Evolutionary conservation across 805 yeast species (phyloP).

Genomic region (Candida schatavii): DNA sequence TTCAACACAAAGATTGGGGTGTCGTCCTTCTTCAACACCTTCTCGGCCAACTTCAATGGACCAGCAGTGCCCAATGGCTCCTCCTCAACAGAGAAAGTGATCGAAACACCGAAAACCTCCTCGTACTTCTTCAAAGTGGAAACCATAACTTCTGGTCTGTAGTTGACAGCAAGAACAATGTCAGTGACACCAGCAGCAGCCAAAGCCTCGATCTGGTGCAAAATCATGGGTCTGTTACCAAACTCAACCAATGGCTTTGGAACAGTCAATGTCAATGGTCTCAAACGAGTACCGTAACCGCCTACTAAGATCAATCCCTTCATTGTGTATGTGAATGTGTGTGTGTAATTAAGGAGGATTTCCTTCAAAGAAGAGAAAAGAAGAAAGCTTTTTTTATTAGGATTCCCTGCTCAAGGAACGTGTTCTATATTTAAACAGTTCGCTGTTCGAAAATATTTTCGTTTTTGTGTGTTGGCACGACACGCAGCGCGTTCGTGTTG

Average conservation of each 20-base stretch:
- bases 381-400: neutral
- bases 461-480: neutral
- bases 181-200: slow-evolving; percentile 99
- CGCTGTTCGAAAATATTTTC: neutral
- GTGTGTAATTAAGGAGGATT: slow-evolving; percentile 1
- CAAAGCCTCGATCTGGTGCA: slow-evolving; percentile 97
- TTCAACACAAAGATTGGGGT: slow-evolving; percentile 96
- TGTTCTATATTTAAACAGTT: neutral
- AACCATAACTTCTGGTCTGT: slow-evolving; percentile 99
- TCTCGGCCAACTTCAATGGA: slow-evolving; percentile 95
- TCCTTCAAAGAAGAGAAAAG: slow-evolving; percentile 8
- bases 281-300: slow-evolving; percentile 99
- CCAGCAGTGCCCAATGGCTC: slow-evolving; percentile 99
- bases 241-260: slow-evolving; percentile 98
- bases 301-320: slow-evolving; percentile 98
- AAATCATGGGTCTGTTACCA: slow-evolving; percentile 98
- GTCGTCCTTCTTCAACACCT: slow-evolving; percentile 88
- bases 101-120: slow-evolving; percentile 87
- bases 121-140: slow-evolving; percentile 92
- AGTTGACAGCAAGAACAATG: slow-evolving; percentile 96
- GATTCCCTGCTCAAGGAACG: neutral
- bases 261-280: slow-evolving; percentile 92
- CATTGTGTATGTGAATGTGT: slow-evolving; percentile 43
- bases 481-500: neutral
- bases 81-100: slow-evolving; percentile 97